phyloP scores from a whole-genome alignment of 2,329 filamentous ascomycete species.

The Rhexocercosporidium sp. region DNA sequence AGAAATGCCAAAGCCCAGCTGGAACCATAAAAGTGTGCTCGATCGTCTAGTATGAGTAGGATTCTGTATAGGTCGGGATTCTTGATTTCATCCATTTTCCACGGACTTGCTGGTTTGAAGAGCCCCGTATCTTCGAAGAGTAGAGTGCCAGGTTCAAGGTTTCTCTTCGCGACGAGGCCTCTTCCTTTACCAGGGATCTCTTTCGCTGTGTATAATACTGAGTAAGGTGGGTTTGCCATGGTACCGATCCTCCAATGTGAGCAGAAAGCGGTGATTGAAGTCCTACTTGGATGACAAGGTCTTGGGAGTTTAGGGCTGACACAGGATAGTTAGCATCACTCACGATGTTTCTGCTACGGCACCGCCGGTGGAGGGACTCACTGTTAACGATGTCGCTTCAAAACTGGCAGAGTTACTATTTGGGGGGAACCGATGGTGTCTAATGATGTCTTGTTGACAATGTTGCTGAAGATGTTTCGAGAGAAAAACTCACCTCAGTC shows the following conservation, averaged over 20 bases:
- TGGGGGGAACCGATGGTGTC: background rate
- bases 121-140: background rate
- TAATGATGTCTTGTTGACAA: background rate
- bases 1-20: background rate
- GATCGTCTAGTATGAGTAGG: background rate
- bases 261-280: background rate
- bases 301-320: background rate
- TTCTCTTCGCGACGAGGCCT: background rate
- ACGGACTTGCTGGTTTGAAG: background rate
- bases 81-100: background rate
- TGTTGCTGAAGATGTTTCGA: background rate
- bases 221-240: background rate
- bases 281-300: background rate
- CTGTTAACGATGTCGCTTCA: background rate
- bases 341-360: no score
- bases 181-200: background rate
- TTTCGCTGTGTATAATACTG: background rate
- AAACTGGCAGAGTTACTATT: background rate
- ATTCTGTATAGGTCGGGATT: background rate
- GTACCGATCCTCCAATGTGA: background rate
- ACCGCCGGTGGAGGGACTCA: background rate
- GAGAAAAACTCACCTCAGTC: no score
- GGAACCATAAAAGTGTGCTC: no score
- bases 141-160: background rate
- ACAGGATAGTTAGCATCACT: no score